A percentile compares a stretch with the other conserved stretches of the same genome.
These are phyloP conservation scores for Exserohilum turcica DNA, from an alignment of 2,329 filamentous ascomycete species.

Conservation along the genomic window DNA sequence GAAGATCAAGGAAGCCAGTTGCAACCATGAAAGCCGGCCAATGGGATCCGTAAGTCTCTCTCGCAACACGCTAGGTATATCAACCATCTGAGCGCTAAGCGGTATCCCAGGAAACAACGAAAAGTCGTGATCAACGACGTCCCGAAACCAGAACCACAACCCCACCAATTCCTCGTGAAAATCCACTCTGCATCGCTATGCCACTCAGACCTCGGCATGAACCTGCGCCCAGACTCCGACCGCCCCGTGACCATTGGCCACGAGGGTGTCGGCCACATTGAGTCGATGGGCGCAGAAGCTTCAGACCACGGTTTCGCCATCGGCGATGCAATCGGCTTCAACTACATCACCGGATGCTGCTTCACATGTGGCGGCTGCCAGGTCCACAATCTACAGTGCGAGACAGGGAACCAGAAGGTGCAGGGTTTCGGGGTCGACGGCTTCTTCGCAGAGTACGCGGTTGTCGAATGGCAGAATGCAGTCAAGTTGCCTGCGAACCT, in stretches of 20 bases:
- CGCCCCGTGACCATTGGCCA: constrained; percentile 50
- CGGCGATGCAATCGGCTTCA: constrained; percentile 54
- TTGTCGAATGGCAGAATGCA: constrained; percentile 54
- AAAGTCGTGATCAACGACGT: constrained; percentile 41
- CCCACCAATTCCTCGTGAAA: constrained; percentile 38
- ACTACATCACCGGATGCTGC: constrained; percentile 54
- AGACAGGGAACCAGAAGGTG: constrained; percentile 47
- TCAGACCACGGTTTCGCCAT: constrained; percentile 49
- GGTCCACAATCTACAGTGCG: constrained; percentile 51
- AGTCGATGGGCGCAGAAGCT: constrained; percentile 42
- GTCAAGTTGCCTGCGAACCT: constrained; percentile 48
- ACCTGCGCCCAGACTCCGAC: constrained; percentile 35
- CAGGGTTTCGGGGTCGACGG: constrained; percentile 53
- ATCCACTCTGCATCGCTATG: constrained; percentile 41
- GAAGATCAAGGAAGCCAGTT: neutral
- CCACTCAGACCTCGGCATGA: constrained; percentile 36
- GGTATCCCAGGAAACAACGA: constrained; percentile 24
- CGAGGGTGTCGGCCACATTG: constrained; percentile 55
- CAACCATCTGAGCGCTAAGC: neutral
- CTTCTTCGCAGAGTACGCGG: constrained; percentile 56
- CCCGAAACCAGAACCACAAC: constrained; percentile 26
- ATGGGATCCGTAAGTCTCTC: constrained; percentile 9
- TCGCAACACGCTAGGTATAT: neutral
- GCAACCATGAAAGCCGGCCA: constrained; percentile 12
- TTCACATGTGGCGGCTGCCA: constrained; percentile 56